Conservation (phyloP, 2,329 filamentous ascomycete genomes). For the Pseudocercospora crystallina region DNA sequence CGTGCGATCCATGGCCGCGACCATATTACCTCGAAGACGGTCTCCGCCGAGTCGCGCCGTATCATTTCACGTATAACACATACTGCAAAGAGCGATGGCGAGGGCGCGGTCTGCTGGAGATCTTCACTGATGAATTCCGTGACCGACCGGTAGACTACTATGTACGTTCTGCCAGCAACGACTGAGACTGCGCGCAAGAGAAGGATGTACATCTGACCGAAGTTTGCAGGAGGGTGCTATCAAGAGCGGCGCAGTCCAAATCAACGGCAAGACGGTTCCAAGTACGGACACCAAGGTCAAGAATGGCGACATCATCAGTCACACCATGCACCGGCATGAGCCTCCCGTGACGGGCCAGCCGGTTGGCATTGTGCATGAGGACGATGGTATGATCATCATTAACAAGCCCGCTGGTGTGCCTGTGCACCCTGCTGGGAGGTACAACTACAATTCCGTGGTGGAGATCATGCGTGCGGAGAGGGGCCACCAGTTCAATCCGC, state of each 20-base stretch:
- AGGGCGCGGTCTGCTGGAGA: constrained; percentile 74
- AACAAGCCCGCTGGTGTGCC: constrained; percentile 95
- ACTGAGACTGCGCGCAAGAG: constrained; percentile 3
- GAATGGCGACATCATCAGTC: constrained; percentile 88
- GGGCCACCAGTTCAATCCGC: constrained; percentile 57
- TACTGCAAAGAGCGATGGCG: constrained; percentile 94
- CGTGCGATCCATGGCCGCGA: constrained; percentile 59
- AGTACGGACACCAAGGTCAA: constrained; percentile 68
- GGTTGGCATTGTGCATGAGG: constrained; percentile 83
- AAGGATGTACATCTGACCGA: constrained; percentile 32
- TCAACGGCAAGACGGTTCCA: constrained; percentile 72
- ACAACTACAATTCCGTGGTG: constrained; percentile 91
- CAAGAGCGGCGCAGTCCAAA: constrained; percentile 70
- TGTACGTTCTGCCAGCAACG: constrained; percentile 45
- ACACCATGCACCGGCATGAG: constrained; percentile 93
- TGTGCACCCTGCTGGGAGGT: constrained; percentile 91
- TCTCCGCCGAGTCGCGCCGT: constrained; percentile 78
- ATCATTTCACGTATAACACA: constrained; percentile 93
- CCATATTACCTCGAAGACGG: constrained; percentile 85
- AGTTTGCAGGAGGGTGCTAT: constrained; percentile 67
- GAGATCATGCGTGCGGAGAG: constrained; percentile 87
- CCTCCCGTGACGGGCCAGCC: constrained; percentile 82
- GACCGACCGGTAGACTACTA: constrained; percentile 88
- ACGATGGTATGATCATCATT: constrained; percentile 90
- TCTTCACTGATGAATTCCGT: constrained; percentile 89